These are phyloP conservation scores for Lodderomyces parapsilosis DNA, from an alignment of 1,139 yeast genomes.

Conservation along the genomic window DNA sequence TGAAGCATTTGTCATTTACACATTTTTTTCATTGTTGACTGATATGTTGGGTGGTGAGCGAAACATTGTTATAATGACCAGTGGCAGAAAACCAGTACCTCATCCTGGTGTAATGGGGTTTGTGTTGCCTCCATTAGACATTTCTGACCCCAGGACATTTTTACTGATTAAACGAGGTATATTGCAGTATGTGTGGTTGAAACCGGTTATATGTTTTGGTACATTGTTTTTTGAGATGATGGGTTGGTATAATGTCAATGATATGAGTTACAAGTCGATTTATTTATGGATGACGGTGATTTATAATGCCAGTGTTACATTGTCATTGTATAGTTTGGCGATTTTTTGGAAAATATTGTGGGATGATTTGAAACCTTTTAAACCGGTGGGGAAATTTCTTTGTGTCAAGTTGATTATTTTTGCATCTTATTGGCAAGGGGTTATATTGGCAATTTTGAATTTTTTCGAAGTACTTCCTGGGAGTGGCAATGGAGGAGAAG, in stretches of 20 bases:
- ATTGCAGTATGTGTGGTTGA: slow-evolving; percentile 92
- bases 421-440: slow-evolving; percentile 97
- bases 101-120: slow-evolving; percentile 65
- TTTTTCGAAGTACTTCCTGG: slow-evolving; percentile 51
- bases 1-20: slow-evolving; percentile 94
- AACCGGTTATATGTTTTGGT: slow-evolving; percentile 70
- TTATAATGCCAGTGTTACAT: slow-evolving; percentile 77
- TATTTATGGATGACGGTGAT: slow-evolving; percentile 68
- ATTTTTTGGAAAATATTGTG: slow-evolving; percentile 89
- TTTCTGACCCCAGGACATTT: slow-evolving; percentile 82
- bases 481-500: slow-evolving; percentile 19
- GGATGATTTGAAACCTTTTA: slow-evolving; percentile 70
- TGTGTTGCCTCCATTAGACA: slow-evolving; percentile 62
- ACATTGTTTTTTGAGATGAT: slow-evolving; percentile 52
- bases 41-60: slow-evolving; percentile 91
- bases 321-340: slow-evolving; percentile 82
- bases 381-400: slow-evolving; percentile 89
- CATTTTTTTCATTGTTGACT: slow-evolving; percentile 82
- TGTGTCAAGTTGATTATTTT: slow-evolving; percentile 92
- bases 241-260: slow-evolving; percentile 52
- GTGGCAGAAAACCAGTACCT: slow-evolving; percentile 70
- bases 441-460: slow-evolving; percentile 61
- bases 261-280: slow-evolving; percentile 47
- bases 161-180: slow-evolving; percentile 79
- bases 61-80: slow-evolving; percentile 67